Percentiles rank a stretch among this genome's conserved stretches.
These are phyloP conservation scores for Acanthamoeba castellanii DNA, from an alignment of 208 protist species.

Conservation along the genomic window DNA sequence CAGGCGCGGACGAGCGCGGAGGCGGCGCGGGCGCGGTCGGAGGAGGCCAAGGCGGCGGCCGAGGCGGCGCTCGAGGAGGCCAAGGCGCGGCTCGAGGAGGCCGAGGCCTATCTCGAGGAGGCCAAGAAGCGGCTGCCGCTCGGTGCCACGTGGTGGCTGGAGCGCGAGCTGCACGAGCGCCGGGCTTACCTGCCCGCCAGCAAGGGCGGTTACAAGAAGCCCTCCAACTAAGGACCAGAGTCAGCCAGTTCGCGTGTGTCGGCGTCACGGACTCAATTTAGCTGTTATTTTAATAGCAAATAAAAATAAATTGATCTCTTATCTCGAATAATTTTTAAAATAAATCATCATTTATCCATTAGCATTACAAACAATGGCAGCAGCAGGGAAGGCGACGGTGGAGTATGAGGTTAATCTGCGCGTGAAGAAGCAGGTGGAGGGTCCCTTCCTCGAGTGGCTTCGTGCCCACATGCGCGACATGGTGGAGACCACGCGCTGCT, in stretches of 20 bases:
- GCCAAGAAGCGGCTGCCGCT: background rate
- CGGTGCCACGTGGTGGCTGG: background rate
- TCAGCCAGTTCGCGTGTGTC: too few species aligned
- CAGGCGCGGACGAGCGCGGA: background rate
- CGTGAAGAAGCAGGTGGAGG: background rate
- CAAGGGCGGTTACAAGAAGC: conserved; percentile 23
- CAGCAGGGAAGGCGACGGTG: background rate
- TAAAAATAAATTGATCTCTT: too few species aligned
- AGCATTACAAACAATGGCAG: background rate
- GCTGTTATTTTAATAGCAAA: too few species aligned
- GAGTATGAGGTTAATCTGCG: conserved; percentile 11
- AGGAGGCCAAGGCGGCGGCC: background rate
- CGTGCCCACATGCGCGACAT: conserved; percentile 12
- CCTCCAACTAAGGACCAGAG: too few species aligned
- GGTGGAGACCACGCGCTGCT: conserved; percentile 4
- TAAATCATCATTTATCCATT: too few species aligned
- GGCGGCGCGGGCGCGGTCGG: background rate
- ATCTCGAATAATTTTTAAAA: too few species aligned
- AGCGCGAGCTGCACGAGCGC: background rate
- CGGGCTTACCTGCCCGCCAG: background rate
- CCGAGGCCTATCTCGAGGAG: background rate
- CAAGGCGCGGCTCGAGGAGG: background rate
- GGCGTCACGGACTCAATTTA: too few species aligned
- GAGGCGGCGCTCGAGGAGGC: background rate
- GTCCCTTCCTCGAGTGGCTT: background rate